phyloP scores from a whole-genome alignment of 495 filamentous ascomycete species.

The Tuber microsphaerosporum region DNA sequence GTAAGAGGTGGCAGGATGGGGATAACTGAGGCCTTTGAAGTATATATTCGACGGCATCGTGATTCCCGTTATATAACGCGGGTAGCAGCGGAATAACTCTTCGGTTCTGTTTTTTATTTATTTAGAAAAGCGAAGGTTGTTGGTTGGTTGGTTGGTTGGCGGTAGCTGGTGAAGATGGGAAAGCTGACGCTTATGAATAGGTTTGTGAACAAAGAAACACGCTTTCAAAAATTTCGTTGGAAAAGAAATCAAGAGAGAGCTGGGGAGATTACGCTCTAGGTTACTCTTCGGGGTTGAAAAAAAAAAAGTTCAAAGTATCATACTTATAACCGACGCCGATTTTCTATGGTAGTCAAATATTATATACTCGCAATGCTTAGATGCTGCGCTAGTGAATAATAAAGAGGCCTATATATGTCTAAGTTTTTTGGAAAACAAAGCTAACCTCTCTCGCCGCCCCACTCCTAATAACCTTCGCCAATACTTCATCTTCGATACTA shows the following conservation, averaged over 20 bases:
- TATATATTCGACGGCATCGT: not conserved
- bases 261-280: not conserved
- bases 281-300: not conserved
- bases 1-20: not conserved
- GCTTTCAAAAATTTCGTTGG: not conserved
- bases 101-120: not conserved
- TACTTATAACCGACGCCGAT: slow-evolving; percentile 17
- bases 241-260: not conserved
- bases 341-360: not conserved
- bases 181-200: not conserved
- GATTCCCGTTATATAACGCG: not conserved
- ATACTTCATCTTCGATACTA: slow-evolving; percentile 56
- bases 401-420: not conserved
- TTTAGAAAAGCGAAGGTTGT: not conserved
- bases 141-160: not conserved
- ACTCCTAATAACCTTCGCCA: slow-evolving; percentile 54
- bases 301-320: not conserved
- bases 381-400: not conserved
- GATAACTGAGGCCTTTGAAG: slow-evolving; percentile 15
- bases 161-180: not conserved
- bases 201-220: slow-evolving; percentile 18
- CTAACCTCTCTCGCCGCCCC: slow-evolving; percentile 46
- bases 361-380: not conserved
- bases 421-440: slow-evolving; percentile 62
- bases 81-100: not conserved